Evolutionary conservation across 108 stramenopile genomes (phyloP).

Genomic region (Seminavis robusta): DNA sequence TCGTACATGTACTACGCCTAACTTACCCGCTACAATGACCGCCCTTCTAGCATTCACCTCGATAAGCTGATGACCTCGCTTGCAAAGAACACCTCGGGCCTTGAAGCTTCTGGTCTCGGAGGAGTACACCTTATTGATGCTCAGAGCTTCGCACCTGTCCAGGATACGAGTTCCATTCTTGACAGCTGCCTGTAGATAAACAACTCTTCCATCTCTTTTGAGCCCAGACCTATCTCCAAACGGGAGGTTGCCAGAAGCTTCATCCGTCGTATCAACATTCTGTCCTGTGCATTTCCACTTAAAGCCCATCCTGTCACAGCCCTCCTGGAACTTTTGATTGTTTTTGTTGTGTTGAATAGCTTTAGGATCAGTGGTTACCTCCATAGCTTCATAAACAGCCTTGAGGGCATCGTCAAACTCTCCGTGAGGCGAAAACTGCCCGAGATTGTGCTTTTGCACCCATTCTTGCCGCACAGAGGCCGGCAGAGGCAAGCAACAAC

Average conservation of each 20-base stretch:
- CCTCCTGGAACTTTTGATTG: slow-evolving; percentile 45
- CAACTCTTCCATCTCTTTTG: slow-evolving; percentile 3
- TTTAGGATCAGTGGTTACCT: too few relatives aligned
- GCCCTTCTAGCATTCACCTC: slow-evolving; percentile 3
- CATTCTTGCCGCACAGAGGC: slow-evolving; percentile 46
- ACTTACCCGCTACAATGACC: slow-evolving; percentile 43
- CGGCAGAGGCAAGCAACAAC: slow-evolving; percentile 46
- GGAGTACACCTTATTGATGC: too few relatives aligned
- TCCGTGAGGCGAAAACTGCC: slow-evolving; percentile 20
- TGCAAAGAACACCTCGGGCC: slow-evolving; percentile 2
- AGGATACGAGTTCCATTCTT: too few relatives aligned
- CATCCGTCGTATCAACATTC: not conserved
- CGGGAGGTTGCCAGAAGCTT: slow-evolving; percentile 10
- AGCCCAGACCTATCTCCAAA: slow-evolving; percentile 20
- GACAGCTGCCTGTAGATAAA: slow-evolving; percentile 10
- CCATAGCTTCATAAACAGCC: slow-evolving; percentile 21
- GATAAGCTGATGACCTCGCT: not conserved
- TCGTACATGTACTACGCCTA: too few relatives aligned
- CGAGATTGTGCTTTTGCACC: slow-evolving; percentile 28
- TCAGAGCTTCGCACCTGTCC: too few relatives aligned
- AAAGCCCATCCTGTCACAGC: slow-evolving; percentile 35
- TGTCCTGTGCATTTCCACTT: slow-evolving; percentile 19
- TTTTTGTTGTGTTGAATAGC: slow-evolving; percentile 30
- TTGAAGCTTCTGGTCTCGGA: too few relatives aligned
- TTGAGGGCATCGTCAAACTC: slow-evolving; percentile 39